phyloP scores from a whole-genome alignment of 148 eudicot species.

The Pharnaceum exiguum region DNA sequence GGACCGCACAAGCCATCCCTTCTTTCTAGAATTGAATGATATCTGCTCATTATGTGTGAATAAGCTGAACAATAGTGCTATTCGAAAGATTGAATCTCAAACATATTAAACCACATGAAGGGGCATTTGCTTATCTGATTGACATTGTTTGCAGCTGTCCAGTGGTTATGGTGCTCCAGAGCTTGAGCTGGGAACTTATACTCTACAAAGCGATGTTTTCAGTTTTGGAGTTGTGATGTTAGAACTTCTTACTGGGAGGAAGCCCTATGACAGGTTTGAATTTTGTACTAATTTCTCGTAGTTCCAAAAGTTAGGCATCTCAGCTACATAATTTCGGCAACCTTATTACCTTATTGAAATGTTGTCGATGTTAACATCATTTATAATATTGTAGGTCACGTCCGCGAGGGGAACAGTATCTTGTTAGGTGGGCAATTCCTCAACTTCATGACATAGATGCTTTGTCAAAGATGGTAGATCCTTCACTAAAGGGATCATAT shows the following conservation, averaged over 20 bases:
- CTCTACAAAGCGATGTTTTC: constrained; percentile 78
- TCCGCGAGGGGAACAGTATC: constrained; percentile 73
- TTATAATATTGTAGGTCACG: constrained; percentile 38
- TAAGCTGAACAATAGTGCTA: no score
- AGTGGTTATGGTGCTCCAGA: constrained; percentile 91
- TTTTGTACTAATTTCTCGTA: background rate
- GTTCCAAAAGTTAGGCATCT: background rate
- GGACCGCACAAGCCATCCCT: no score
- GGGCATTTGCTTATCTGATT: background rate
- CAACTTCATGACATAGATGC: constrained; percentile 91
- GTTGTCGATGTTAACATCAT: background rate
- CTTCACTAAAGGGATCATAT: constrained; percentile 63
- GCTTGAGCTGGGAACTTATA: constrained; percentile 76
- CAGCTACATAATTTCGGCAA: background rate
- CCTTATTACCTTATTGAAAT: background rate
- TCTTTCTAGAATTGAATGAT: no score
- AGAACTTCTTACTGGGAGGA: constrained; percentile 81
- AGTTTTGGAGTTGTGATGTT: constrained; percentile 98
- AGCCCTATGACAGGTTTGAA: constrained; percentile 78
- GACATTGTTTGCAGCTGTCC: constrained; percentile 40
- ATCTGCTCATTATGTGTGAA: no score
- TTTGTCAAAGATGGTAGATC: constrained; percentile 86
- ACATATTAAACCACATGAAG: no score
- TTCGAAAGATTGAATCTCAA: no score
- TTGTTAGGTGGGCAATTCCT: constrained; percentile 87